A percentile compares a stretch with the other conserved stretches of the same genome.
These are phyloP conservation scores for Colletotrichum filicis DNA, from an alignment of 2,329 filamentous ascomycete genomes.

Conservation along the genomic window DNA sequence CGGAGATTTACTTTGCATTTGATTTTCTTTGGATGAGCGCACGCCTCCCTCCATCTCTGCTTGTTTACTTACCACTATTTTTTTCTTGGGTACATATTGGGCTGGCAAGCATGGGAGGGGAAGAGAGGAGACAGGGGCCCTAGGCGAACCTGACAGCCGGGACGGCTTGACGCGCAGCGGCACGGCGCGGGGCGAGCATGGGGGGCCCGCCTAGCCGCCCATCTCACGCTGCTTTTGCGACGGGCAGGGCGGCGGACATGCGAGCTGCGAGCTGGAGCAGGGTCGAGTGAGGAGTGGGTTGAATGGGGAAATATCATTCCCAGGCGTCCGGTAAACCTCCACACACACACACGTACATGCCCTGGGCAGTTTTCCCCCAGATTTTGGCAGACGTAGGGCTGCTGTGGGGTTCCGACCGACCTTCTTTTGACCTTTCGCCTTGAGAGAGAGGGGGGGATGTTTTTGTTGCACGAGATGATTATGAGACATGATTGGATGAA, in stretches of 20 bases:
- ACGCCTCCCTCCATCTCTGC: slow-evolving; percentile 30
- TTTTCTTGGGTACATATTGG: slow-evolving; percentile 33
- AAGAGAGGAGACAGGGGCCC: slow-evolving; percentile 21
- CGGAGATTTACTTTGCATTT: slow-evolving; percentile 25
- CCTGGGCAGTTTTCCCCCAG: background rate
- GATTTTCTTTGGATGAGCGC: slow-evolving; percentile 15
- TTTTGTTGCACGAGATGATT: slow-evolving; percentile 55
- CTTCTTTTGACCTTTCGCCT: background rate
- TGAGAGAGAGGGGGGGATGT: slow-evolving; percentile 38
- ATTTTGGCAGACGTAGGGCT: slow-evolving; percentile 15
- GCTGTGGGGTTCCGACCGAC: slow-evolving; percentile 11
- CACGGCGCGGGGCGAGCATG: slow-evolving; percentile 39
- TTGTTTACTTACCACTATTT: slow-evolving; percentile 8
- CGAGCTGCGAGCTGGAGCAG: slow-evolving; percentile 41
- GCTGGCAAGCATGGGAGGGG: slow-evolving; percentile 23
- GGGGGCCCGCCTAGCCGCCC: slow-evolving; percentile 37
- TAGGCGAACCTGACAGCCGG: slow-evolving; percentile 42
- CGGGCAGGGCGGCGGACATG: slow-evolving; percentile 32
- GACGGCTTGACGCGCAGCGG: slow-evolving; percentile 36
- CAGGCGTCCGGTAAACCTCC: slow-evolving; percentile 15
- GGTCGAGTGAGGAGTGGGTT: slow-evolving; percentile 14
- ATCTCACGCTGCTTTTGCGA: slow-evolving; percentile 54
- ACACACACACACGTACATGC: background rate
- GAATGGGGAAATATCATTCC: slow-evolving; percentile 4
- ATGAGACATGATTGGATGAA: slow-evolving; percentile 66